Percentiles rank a stretch among this genome's conserved stretches.
These are phyloP conservation scores for Avena eriantha DNA, from an alignment of 176 grass and related monocot species.

Conservation along the genomic window DNA sequence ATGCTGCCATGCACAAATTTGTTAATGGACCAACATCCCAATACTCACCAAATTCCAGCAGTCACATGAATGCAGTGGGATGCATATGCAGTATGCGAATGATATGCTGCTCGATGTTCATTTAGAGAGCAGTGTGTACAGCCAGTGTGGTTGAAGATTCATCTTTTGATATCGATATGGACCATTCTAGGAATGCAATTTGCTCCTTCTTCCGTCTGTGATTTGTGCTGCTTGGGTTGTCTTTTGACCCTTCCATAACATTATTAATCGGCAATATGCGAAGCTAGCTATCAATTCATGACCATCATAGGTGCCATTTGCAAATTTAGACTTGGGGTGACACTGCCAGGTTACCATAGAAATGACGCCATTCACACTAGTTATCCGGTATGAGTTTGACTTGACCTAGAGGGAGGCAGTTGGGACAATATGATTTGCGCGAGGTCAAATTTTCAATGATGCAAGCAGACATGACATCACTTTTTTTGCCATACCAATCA, in stretches of 20 bases:
- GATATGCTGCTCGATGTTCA: not conserved
- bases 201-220: too few relatives aligned
- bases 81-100: not conserved
- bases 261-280: too few relatives aligned
- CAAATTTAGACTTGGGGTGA: too few relatives aligned
- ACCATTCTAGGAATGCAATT: too few relatives aligned
- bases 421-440: not conserved
- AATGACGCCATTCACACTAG: not conserved
- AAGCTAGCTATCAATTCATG: too few relatives aligned
- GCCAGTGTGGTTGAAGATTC: not conserved
- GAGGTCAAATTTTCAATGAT: conserved; percentile 40
- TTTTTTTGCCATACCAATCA: conserved; percentile 32
- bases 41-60: too few relatives aligned
- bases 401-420: conserved; percentile 9
- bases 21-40: too few relatives aligned
- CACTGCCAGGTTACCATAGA: not conserved
- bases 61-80: conserved; percentile 41
- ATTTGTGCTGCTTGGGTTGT: too few relatives aligned
- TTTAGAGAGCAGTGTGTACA: conserved; percentile 7
- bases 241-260: not conserved
- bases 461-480: conserved; percentile 36
- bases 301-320: too few relatives aligned
- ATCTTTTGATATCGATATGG: not conserved
- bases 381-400: conserved; percentile 3
- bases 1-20: too few relatives aligned